Percentiles rank a stretch among this genome's conserved stretches.
These are phyloP conservation scores for Diophrys sp. DNA, from an alignment of 73 alveolate genomes.

Conservation along the genomic window DNA sequence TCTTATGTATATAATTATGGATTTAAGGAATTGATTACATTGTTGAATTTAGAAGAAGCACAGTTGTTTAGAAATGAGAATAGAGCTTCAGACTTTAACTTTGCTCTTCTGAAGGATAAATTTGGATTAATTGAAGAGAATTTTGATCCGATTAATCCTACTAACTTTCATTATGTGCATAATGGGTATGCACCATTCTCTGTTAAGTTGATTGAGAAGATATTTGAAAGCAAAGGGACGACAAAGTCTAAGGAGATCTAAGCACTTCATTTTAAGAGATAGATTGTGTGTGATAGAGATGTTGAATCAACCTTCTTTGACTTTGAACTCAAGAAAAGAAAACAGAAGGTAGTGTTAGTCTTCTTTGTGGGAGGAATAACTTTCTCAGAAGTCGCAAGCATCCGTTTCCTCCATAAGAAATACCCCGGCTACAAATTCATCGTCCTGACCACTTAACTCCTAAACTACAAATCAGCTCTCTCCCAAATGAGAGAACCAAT, in stretches of 20 bases:
- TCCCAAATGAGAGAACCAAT: slow-evolving; percentile 13
- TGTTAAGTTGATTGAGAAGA: slow-evolving; percentile 65
- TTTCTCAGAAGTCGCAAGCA: slow-evolving; percentile 78
- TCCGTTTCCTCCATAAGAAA: slow-evolving; percentile 50
- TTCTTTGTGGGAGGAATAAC: slow-evolving; percentile 85
- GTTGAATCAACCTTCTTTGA: not conserved
- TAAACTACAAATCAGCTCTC: slow-evolving; percentile 15
- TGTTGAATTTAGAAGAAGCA: slow-evolving; percentile 48
- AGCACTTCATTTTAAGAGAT: not conserved
- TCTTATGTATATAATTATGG: slow-evolving; percentile 46
- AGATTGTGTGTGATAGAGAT: not conserved
- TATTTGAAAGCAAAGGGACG: slow-evolving; percentile 7
- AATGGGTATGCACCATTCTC: slow-evolving; percentile 80
- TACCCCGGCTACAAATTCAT: slow-evolving; percentile 8
- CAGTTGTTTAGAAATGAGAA: slow-evolving; percentile 18
- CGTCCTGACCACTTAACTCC: slow-evolving; percentile 12
- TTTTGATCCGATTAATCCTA: slow-evolving; percentile 33
- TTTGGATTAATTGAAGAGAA: slow-evolving; percentile 59
- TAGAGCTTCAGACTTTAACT: slow-evolving; percentile 25
- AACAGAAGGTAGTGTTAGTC: slow-evolving; percentile 61
- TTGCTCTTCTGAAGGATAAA: slow-evolving; percentile 40
- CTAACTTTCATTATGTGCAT: slow-evolving; percentile 64
- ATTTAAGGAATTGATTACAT: slow-evolving; percentile 38
- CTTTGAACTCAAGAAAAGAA: not conserved
- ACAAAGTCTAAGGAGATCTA: not conserved